Evolutionary conservation across 192 early-diverging fungal genomes (phyloP).

Genomic region (Coemansia sp.): DNA sequence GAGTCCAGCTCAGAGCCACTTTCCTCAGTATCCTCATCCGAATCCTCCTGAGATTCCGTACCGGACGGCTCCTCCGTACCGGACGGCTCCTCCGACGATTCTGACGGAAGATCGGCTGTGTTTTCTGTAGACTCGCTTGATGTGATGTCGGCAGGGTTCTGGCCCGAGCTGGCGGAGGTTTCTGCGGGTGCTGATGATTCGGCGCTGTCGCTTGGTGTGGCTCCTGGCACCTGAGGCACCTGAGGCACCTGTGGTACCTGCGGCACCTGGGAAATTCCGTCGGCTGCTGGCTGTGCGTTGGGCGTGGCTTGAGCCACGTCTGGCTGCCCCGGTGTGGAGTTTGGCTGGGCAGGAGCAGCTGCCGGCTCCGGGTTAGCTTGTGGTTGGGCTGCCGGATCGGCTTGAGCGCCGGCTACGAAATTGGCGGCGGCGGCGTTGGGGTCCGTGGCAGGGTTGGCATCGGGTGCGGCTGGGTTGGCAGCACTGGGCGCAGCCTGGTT

Average conservation of each 20-base stretch:
- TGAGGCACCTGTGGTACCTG: too few relatives aligned
- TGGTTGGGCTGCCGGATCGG: neutral
- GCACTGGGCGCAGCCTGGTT: neutral
- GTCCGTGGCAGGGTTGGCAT: neutral
- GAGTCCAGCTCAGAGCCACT: neutral
- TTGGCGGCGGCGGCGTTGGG: neutral
- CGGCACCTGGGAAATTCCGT: too few relatives aligned
- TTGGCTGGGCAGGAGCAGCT: conserved; percentile 9
- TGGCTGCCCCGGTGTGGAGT: conserved; percentile 4
- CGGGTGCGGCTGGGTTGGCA: neutral
- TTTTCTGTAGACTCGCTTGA: neutral
- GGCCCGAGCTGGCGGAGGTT: conserved; percentile 3
- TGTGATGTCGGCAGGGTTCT: neutral
- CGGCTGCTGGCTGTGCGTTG: too few relatives aligned
- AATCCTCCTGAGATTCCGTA: too few relatives aligned
- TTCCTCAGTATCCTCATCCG: neutral
- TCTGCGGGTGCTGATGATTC: neutral
- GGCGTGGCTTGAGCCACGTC: too few relatives aligned
- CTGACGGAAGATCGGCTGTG: neutral
- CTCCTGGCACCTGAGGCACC: too few relatives aligned
- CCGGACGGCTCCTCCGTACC: too few relatives aligned
- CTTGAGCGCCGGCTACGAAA: neutral
- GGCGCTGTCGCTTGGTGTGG: conserved; percentile 10
- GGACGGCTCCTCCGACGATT: too few relatives aligned
- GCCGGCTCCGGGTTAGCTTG: conserved; percentile 6